Conservation (phyloP, 257 asterid species). For the Asclepias syriaca region DNA sequence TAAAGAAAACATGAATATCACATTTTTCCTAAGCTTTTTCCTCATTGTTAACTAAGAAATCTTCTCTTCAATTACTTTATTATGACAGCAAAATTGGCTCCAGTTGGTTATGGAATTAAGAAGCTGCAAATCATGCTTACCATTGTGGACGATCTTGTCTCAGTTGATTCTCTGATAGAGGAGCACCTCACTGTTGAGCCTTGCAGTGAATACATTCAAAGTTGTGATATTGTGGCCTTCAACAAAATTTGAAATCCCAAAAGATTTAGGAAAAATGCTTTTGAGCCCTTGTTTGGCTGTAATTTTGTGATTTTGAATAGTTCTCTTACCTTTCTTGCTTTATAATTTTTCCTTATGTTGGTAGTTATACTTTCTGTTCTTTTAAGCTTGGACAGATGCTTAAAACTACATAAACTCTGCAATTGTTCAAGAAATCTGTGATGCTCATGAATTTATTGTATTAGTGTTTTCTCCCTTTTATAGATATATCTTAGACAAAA, state of each 20-base stretch:
- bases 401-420: not conserved
- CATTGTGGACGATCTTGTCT: conserved; percentile 79
- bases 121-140: conserved; percentile 81
- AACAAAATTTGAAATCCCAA: conserved; percentile 40
- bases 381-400: not conserved
- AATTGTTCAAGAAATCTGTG: not conserved
- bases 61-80: not conserved
- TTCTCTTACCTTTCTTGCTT: not conserved
- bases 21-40: not conserved
- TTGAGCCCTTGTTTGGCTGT: conserved; percentile 16
- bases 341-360: not conserved
- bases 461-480: not conserved
- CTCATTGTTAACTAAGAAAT: not conserved
- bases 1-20: not conserved
- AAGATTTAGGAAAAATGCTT: not conserved
- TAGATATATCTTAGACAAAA: not conserved
- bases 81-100: conserved; percentile 69
- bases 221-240: conserved; percentile 56
- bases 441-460: not conserved
- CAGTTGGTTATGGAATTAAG: conserved; percentile 90
- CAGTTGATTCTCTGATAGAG: conserved; percentile 56
- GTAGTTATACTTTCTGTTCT: not conserved
- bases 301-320: conserved; percentile 25
- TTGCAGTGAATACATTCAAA: conserved; percentile 37
- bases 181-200: conserved; percentile 46